These are phyloP conservation scores for Populus tomentosa DNA, from an alignment of 441 rosid genomes.

Conservation along the genomic window DNA sequence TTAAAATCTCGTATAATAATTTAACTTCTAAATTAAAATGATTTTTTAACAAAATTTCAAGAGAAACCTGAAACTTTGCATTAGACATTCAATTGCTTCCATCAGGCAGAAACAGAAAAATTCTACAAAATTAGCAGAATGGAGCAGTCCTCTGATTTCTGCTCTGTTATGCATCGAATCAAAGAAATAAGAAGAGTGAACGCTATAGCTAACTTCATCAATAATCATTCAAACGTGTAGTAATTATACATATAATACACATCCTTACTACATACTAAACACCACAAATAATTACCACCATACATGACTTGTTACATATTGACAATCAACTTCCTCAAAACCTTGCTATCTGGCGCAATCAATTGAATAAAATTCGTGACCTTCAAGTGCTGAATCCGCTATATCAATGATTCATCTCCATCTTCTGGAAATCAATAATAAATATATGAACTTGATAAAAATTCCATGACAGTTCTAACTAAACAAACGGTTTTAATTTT, in stretches of 20 bases:
- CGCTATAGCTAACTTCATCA: neutral
- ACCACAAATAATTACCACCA: neutral
- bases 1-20: too few relatives aligned
- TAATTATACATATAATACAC: neutral
- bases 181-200: neutral
- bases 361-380: neutral
- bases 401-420: conserved; percentile 56
- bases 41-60: too few relatives aligned
- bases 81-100: too few relatives aligned
- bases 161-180: neutral
- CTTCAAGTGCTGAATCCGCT: conserved; percentile 9
- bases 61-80: too few relatives aligned
- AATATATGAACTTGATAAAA: neutral
- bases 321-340: neutral
- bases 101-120: too few relatives aligned
- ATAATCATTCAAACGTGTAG: neutral
- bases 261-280: neutral
- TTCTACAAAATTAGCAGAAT: too few relatives aligned
- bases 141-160: neutral
- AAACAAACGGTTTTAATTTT: neutral
- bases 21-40: too few relatives aligned
- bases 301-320: neutral
- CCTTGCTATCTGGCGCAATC: neutral
- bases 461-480: neutral
- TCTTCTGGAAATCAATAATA: conserved; percentile 42